These are phyloP conservation scores for Magnolia officinalis DNA, from an alignment of 164 flowering plant species.

Conservation along the genomic window DNA sequence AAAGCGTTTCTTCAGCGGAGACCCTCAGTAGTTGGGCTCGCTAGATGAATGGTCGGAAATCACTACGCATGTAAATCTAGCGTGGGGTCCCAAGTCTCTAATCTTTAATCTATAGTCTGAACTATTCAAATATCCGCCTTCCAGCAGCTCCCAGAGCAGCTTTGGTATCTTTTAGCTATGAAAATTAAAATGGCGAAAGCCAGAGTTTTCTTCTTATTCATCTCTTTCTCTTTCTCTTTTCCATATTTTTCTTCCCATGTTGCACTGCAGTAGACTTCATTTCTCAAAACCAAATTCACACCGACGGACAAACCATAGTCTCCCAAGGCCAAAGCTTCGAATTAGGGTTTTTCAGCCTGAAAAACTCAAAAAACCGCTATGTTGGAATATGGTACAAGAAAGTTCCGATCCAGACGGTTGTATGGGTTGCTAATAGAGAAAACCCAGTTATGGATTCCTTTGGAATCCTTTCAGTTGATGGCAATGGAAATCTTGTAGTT, in stretches of 20 bases:
- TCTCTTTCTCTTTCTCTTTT: not conserved
- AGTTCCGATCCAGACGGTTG: constrained; percentile 20
- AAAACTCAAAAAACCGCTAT: constrained; percentile 35
- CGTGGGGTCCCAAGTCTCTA: no score
- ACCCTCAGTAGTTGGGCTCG: no score
- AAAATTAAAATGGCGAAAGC: constrained; percentile 28
- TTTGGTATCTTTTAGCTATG: constrained; percentile 18
- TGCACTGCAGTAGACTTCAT: constrained; percentile 7
- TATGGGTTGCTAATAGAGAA: constrained; percentile 70
- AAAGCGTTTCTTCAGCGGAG: no score
- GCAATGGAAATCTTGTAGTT: constrained; percentile 19
- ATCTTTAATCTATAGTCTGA: no score
- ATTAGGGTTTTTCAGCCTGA: constrained; percentile 60
- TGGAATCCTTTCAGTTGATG: constrained; percentile 28
- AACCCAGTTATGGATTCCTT: constrained; percentile 28
- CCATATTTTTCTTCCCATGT: not conserved
- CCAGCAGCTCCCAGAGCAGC: constrained; percentile 6
- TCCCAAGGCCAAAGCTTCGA: constrained; percentile 19
- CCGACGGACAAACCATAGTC: constrained; percentile 9
- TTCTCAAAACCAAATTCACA: not conserved
- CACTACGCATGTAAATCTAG: no score
- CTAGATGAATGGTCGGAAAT: no score
- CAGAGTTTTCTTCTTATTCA: constrained; percentile 13
- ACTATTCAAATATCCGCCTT: no score
- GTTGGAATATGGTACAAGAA: constrained; percentile 57